Percentiles rank a stretch among this genome's conserved stretches.
Evolutionary conservation across 2,329 filamentous ascomycete species (phyloP).

Genomic region (Beauveria pseudobassiana): DNA sequence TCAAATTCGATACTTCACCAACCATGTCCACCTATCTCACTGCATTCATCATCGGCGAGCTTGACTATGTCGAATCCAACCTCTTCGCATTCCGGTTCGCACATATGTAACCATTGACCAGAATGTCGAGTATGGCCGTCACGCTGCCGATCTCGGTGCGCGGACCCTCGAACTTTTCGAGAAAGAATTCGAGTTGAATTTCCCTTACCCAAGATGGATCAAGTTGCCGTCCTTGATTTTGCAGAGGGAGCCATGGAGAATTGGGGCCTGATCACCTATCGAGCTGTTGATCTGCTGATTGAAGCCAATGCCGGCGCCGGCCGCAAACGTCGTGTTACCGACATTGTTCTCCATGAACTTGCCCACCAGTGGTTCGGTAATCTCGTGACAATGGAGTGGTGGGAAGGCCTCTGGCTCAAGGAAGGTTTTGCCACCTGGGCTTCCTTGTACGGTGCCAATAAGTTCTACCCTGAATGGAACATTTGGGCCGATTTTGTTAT

Average conservation of each 20-base stretch:
- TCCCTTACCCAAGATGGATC: conserved; percentile 36
- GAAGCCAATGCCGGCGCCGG: conserved; percentile 88
- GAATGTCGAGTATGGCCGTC: conserved; percentile 82
- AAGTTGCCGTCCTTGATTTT: conserved; percentile 94
- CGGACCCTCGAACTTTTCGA: conserved; percentile 91
- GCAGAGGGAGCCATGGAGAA: conserved; percentile 97
- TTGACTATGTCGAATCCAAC: conserved; percentile 89
- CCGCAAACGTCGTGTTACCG: conserved; percentile 86
- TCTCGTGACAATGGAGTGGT: conserved; percentile 96
- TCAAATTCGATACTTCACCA: conserved; percentile 87
- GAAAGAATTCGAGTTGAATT: conserved; percentile 86
- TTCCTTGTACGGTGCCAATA: conserved; percentile 70
- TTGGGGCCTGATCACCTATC: conserved; percentile 93
- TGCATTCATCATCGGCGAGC: conserved; percentile 87
- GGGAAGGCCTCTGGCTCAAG: conserved; percentile 96
- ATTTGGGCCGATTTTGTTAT: conserved; percentile 95
- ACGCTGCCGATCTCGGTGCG: conserved; percentile 83
- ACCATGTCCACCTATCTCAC: conserved; percentile 94
- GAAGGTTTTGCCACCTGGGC: conserved; percentile 67
- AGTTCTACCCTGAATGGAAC: conserved; percentile 97
- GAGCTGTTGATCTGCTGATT: conserved; percentile 72
- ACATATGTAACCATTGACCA: conserved; percentile 88
- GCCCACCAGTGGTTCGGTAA: conserved; percentile 99
- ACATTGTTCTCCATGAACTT: conserved; percentile 93
- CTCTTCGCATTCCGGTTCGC: conserved; percentile 80